Conservation (phyloP, 257 asterid species). For the Nicotiana noctiflora region DNA sequence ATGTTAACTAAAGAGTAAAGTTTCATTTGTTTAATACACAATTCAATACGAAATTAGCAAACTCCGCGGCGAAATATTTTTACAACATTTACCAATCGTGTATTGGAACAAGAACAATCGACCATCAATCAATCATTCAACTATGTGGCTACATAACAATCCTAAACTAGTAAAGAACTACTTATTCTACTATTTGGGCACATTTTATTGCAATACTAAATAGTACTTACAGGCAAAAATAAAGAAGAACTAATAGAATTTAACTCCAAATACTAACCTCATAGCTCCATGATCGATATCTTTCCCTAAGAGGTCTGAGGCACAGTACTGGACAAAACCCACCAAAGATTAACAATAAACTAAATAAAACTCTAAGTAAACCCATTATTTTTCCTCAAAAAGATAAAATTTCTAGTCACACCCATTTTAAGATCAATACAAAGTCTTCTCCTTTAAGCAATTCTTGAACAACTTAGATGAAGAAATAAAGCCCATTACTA, state of each 20-base stretch:
- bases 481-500: neutral
- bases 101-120: neutral
- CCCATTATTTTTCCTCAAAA: constrained; percentile 15
- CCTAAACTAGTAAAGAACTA: neutral
- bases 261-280: constrained; percentile 53
- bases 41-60: neutral
- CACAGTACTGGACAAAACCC: constrained; percentile 46
- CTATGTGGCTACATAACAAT: neutral
- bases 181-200: neutral
- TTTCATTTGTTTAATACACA: neutral
- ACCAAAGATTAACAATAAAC: constrained; percentile 38
- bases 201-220: neutral
- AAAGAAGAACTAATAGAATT: neutral
- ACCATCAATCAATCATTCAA: neutral
- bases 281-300: constrained; percentile 83
- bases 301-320: constrained; percentile 83
- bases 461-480: too few species aligned
- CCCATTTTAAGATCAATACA: too few species aligned
- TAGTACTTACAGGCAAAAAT: neutral
- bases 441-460: too few species aligned
- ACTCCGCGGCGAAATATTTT: neutral
- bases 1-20: neutral
- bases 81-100: neutral
- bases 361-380: constrained; percentile 34
- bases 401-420: constrained; percentile 10